These are phyloP conservation scores for Amylocarpus encephaloides DNA, from an alignment of 2,329 filamentous ascomycete genomes.

Conservation along the genomic window DNA sequence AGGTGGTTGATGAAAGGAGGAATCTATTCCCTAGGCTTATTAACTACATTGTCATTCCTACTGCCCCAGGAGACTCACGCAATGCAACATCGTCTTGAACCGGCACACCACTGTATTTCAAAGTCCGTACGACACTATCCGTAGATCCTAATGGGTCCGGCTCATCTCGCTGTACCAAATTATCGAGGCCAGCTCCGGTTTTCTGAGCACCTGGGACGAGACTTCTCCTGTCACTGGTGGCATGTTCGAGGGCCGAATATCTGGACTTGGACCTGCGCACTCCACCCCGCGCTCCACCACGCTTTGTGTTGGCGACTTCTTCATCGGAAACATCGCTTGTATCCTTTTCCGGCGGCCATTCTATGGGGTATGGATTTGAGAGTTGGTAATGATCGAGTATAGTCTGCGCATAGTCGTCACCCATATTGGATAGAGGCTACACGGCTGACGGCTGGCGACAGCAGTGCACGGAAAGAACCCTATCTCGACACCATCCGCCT, in stretches of 20 bases:
- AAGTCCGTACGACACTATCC: conserved; percentile 75
- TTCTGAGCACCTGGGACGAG: conserved; percentile 59
- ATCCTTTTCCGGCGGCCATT: conserved; percentile 83
- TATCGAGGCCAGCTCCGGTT: conserved; percentile 63
- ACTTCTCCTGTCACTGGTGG: conserved; percentile 62
- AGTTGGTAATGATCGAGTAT: conserved; percentile 90
- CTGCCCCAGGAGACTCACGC: conserved; percentile 46
- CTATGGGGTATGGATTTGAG: conserved; percentile 66
- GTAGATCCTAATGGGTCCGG: conserved; percentile 83
- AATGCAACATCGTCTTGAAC: conserved; percentile 78
- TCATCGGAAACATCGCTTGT: conserved; percentile 62
- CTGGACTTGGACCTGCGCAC: conserved; percentile 62
- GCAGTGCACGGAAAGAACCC: no score
- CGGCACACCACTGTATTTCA: conserved; percentile 70
- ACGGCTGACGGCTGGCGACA: no score
- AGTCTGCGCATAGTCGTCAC: conserved; percentile 55
- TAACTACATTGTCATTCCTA: conserved; percentile 10
- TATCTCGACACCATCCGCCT: no score
- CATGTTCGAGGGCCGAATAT: conserved; percentile 77
- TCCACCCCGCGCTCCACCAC: conserved; percentile 35
- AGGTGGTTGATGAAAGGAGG: conserved; percentile 89
- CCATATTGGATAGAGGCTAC: conserved; percentile 38
- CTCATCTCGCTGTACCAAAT: conserved; percentile 83
- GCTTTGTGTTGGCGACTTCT: conserved; percentile 30
- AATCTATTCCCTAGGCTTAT: conserved; percentile 70